Conservation (phyloP, 2,329 filamentous ascomycete species). For the Monascus ruber region DNA sequence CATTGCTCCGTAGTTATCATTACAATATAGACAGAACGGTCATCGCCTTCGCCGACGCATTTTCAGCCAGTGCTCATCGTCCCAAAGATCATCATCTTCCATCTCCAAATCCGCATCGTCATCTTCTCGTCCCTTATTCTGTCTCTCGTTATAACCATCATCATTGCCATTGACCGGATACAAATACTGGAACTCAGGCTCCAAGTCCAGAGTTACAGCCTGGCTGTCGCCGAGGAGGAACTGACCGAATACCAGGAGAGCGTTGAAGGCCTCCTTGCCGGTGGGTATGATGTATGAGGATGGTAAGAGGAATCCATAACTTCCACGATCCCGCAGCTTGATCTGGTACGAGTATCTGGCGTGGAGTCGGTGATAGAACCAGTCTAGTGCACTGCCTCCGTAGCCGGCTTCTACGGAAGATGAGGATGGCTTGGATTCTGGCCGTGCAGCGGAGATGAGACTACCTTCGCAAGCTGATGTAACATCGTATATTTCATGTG, state of each 20-base stretch:
- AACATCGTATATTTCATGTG: conserved; percentile 64
- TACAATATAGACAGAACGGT: neutral
- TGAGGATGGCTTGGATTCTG: conserved; percentile 21
- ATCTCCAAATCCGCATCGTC: neutral
- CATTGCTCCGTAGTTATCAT: no score
- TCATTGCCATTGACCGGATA: neutral
- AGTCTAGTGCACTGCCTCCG: conserved; percentile 82
- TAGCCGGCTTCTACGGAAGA: conserved; percentile 54
- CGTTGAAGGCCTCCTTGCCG: conserved; percentile 75
- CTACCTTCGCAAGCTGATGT: conserved; percentile 79
- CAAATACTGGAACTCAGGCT: conserved; percentile 4
- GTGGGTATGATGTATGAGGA: conserved; percentile 78
- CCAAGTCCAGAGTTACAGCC: conserved; percentile 6
- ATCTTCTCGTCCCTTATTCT: no score
- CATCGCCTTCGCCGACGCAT: neutral
- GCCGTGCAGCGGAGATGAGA: conserved; percentile 30
- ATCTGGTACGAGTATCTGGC: conserved; percentile 83
- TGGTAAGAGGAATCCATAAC: conserved; percentile 85
- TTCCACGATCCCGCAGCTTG: conserved; percentile 85
- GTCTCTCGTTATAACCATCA: neutral
- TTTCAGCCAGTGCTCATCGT: neutral
- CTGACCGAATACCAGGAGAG: conserved; percentile 71
- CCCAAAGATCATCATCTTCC: neutral
- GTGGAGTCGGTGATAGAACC: conserved; percentile 80
- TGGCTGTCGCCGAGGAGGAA: conserved; percentile 36